Percentiles rank a stretch among this genome's conserved stretches.
phyloP scores from a whole-genome alignment of 352 stramenopile genomes.

The Pythium sp. region DNA sequence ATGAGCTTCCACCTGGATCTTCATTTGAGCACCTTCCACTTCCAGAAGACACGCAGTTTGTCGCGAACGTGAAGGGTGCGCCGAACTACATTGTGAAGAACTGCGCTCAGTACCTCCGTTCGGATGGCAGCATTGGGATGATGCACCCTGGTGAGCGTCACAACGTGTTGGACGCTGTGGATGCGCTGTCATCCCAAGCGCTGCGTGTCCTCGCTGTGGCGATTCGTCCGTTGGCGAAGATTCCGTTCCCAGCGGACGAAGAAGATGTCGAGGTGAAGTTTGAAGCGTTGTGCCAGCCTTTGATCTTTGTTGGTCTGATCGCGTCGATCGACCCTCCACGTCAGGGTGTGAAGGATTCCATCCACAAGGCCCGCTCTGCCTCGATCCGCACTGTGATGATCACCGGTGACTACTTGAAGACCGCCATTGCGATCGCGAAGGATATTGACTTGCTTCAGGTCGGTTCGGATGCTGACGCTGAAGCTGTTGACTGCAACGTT shows the following conservation, averaged over 20 bases:
- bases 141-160: constrained; percentile 37
- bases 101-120: constrained; percentile 45
- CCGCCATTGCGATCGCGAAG: constrained; percentile 90
- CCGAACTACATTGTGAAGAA: constrained; percentile 67
- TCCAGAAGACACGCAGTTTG: constrained; percentile 32
- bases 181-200: constrained; percentile 59
- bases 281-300: constrained; percentile 48
- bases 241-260: constrained; percentile 45
- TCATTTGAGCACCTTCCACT: constrained; percentile 44
- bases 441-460: constrained; percentile 86
- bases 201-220: constrained; percentile 89
- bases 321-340: constrained; percentile 86
- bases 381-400: constrained; percentile 88
- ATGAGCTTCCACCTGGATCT: constrained; percentile 32
- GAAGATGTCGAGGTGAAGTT: constrained; percentile 62
- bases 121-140: constrained; percentile 36
- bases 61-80: constrained; percentile 67
- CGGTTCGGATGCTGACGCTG: constrained; percentile 36
- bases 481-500: constrained; percentile 70
- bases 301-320: constrained; percentile 93
- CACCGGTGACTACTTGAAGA: constrained; percentile 95
- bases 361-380: constrained; percentile 48
- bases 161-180: constrained; percentile 48
- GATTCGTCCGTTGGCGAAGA: constrained; percentile 51
- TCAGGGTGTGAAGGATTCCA: constrained; percentile 53